phyloP scores from a whole-genome alignment of 1,284 basidiomycete species.

The Sporisorium graminicola region DNA sequence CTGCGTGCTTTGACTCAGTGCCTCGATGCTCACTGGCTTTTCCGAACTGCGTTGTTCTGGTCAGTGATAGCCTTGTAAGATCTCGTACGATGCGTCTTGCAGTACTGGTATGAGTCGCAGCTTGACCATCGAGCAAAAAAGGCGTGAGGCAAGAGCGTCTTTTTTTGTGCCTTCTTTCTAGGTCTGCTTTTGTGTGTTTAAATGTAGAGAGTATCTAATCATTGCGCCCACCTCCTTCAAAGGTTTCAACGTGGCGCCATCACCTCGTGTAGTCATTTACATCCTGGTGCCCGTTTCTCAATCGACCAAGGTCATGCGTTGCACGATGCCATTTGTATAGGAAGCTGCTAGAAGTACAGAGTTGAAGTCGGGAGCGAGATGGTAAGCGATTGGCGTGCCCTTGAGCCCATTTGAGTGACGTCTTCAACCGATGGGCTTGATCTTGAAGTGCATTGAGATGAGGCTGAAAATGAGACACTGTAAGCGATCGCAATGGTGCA shows the following conservation, averaged over 20 bases:
- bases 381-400: background rate
- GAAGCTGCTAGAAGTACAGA: slow-evolving; percentile 30
- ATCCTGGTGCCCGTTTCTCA: background rate
- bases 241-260: background rate
- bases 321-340: background rate
- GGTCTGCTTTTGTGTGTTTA: background rate
- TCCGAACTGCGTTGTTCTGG: background rate
- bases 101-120: background rate
- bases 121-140: background rate
- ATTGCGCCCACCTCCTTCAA: background rate
- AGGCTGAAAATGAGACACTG: slow-evolving; percentile 97
- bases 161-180: slow-evolving; percentile 11
- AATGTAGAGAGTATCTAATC: too few relatives aligned
- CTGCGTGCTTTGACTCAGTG: too few relatives aligned
- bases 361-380: too few relatives aligned
- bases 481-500: too few relatives aligned
- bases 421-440: slow-evolving; percentile 83
- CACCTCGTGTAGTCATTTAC: background rate
- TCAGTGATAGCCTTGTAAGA: background rate
- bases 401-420: background rate
- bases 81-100: background rate
- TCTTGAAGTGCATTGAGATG: slow-evolving; percentile 98
- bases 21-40: background rate
- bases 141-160: background rate
- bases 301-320: background rate